Evolutionary conservation across 2,329 filamentous ascomycete genomes (phyloP).

Genomic region (Nemania abortiva): DNA sequence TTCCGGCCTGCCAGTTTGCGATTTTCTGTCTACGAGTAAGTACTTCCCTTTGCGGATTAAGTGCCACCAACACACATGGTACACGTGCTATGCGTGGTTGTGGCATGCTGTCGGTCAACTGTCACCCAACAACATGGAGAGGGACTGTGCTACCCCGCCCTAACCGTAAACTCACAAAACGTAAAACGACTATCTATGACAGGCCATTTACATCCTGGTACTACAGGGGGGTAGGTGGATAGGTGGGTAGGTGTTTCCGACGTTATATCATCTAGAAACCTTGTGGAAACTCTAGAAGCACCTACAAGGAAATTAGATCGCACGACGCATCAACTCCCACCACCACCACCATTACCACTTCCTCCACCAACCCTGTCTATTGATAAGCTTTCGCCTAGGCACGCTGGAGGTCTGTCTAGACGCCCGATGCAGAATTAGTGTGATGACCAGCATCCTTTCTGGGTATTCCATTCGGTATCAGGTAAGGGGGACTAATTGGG

Average conservation of each 20-base stretch:
- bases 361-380: background rate
- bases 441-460: slow-evolving; percentile 4
- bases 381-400: slow-evolving; percentile 12
- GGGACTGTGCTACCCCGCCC: background rate
- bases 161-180: background rate
- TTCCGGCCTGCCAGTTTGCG: slow-evolving; percentile 7
- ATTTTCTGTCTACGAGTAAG: no score
- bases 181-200: background rate
- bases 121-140: background rate
- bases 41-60: no score
- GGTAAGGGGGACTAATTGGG: background rate
- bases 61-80: slow-evolving; percentile 9
- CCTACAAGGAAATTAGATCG: background rate
- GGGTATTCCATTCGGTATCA: slow-evolving; percentile 4
- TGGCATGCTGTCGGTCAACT: slow-evolving; percentile 6
- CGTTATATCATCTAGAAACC: background rate
- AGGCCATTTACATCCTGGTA: background rate
- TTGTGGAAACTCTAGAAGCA: background rate
- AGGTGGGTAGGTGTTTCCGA: no score
- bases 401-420: background rate
- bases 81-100: background rate
- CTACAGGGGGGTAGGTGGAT: background rate
- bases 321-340: background rate
- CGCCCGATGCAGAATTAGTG: slow-evolving; percentile 23
- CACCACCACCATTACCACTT: background rate